Base-by-base conservation (phyloP, 108 stramenopile genomes). In the Skeletonema menzelii region DNA sequence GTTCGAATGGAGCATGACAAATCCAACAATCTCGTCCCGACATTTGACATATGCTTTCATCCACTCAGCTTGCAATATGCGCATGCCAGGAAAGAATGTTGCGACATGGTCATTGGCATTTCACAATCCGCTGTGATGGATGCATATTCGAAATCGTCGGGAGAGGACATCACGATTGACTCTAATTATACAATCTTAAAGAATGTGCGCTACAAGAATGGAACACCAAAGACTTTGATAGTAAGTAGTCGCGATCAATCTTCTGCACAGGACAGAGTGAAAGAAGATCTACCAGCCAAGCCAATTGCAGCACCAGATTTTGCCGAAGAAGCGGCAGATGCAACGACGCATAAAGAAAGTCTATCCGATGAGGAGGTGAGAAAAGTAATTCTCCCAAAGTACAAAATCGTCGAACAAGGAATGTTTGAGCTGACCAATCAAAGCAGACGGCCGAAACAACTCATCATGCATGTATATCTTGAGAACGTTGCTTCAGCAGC, bases 1-100 rank as follows among this genome's bases (percentile, higher is more conserved):
- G 38, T 84, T 34, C 76, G 85, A 34, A 86, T 87, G 82, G 88
- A 89, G 37, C 27, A 20, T 0, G 88, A 89, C 70, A 86, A 89
- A 61, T 46, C 65, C 15, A 40, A 14, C 28, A 72, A 72, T 28
- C 63, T 80, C 12, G 68, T 74, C 32, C 68, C 73, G 17, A 70
- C 79, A 17, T 80, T 73, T 55, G 79, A 80, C 53, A 65, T 68
- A 20, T 80, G 79, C 27, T 80, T 80, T 47, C 56, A 80, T 35
- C 68, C 79, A 30, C 17, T 56, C 5, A 72, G 57, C 27, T 63
- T 80, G 12, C 31, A 64, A 37, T 74, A 80, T 37, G 72, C 73
- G 5, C 64, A 70, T 30, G 63, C 38, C 35, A 69, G 68, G 22
- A 74, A 74, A 65, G 63, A 38, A 12, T 80, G 70, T 56, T 53